Evolutionary conservation across 2,329 filamentous ascomycete species (phyloP), one percentile per base, ranked within the genome.

Genomic region (Diplodia sapinea): DNA sequence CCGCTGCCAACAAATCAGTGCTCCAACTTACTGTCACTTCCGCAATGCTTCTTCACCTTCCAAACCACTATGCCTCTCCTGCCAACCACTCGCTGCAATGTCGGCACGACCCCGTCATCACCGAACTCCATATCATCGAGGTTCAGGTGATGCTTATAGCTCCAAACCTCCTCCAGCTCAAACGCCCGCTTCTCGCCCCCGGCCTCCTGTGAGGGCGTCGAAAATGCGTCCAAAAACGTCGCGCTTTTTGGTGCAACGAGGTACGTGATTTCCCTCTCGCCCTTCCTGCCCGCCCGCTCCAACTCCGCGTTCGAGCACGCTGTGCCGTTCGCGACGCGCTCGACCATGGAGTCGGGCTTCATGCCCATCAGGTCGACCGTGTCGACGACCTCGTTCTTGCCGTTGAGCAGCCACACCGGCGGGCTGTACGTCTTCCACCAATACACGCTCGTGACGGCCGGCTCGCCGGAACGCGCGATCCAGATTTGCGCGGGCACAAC

Each of bases 351-450:
- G 2, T 85, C 82, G 7, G 88, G 88, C 49, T 86, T 82, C 79
- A 91, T 85, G 4, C 91, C 89, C 88, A 93, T 93, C 23, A 93
- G 82, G 73, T 94, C 91, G 68, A 84, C 83, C 1, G 91, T 94
- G 36, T 81, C 83, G n/a, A 93, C 79, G 11, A 91, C 84, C 71
- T 89, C 86, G 71, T 91, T 93, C 77, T 91, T 91, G 65, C 90
- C 89, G 71, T 93, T 90, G 7, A 94, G 82, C 23, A 94, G 84
- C 91, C 91, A 94, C 43, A 90, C 89, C 0, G 91, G 91, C 20
- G 91, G 91, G 75, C 89, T 91, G 75, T 94, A 94, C 1, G 91
- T 94, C 77, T 93, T 94, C 91, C 91, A 94, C 91, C 91, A 94
- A 62, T 91, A 83, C 3, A 89, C 89, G 40, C 89, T 84, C 5